Conservation (phyloP, 805 yeast species). For the Candida tallmaniae region DNA sequence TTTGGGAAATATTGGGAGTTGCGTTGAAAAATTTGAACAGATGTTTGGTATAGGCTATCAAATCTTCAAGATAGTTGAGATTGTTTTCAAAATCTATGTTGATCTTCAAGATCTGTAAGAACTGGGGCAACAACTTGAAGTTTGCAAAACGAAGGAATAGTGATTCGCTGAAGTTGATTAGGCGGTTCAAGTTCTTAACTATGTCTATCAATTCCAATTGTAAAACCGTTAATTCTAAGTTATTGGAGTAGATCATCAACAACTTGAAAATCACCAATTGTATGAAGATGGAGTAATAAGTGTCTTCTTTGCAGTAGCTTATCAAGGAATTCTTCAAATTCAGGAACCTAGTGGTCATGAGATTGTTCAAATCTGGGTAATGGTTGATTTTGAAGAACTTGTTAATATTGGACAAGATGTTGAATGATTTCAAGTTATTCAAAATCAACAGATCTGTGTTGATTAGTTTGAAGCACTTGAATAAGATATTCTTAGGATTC, state of each 20-base stretch:
- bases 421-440: slow-evolving; percentile 15
- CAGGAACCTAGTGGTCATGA: slow-evolving; percentile 6
- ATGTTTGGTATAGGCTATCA: slow-evolving; percentile 52
- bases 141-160: slow-evolving; percentile 24
- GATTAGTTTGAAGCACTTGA: slow-evolving; percentile 11
- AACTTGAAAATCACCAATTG: slow-evolving; percentile 19
- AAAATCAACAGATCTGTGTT: slow-evolving; percentile 15
- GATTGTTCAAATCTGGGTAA: slow-evolving; percentile 11
- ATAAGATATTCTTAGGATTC: slow-evolving; percentile 3
- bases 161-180: slow-evolving; percentile 7
- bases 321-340: slow-evolving; percentile 10
- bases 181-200: slow-evolving; percentile 13
- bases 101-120: slow-evolving; percentile 27
- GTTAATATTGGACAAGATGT: slow-evolving; percentile 10
- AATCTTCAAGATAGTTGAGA: slow-evolving; percentile 9
- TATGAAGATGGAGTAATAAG: slow-evolving; percentile 9
- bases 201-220: slow-evolving; percentile 16
- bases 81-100: slow-evolving; percentile 18
- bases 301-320: slow-evolving; percentile 10
- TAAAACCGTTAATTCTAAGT: slow-evolving; percentile 13
- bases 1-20: slow-evolving; percentile 7
- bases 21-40: slow-evolving; percentile 39
- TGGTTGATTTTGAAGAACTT: slow-evolving; percentile 12
- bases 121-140: slow-evolving; percentile 28
- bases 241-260: slow-evolving; percentile 16